Conservation (phyloP, 441 rosid species). For the Adansonia madagascariensis region DNA sequence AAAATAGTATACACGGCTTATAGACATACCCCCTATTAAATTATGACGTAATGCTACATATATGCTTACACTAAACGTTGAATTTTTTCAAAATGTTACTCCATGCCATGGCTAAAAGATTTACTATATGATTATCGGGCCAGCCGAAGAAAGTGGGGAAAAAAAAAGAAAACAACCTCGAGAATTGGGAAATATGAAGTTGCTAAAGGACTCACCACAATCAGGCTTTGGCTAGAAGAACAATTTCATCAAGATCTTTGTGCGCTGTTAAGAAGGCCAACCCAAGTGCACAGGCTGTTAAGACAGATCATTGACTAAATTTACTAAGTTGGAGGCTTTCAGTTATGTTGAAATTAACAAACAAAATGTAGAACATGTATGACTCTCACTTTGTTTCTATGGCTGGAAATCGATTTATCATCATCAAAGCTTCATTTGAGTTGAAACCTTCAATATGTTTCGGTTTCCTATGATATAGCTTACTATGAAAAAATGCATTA, state of each 20-base stretch:
- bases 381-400: slow-evolving; percentile 7
- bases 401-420: slow-evolving; percentile 4
- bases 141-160: background rate
- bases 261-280: slow-evolving; percentile 19
- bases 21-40: slow-evolving; percentile 20
- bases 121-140: slow-evolving; percentile 8
- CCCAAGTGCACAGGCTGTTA: background rate
- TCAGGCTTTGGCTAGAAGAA: background rate
- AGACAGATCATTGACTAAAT: background rate
- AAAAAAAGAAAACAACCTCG: background rate
- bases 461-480: background rate
- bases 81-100: background rate
- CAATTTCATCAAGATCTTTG: slow-evolving; percentile 2
- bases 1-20: slow-evolving; percentile 24
- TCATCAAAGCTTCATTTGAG: slow-evolving; percentile 5
- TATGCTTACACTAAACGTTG: background rate
- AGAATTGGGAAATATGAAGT: background rate
- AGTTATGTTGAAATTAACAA: background rate
- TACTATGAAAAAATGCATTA: background rate
- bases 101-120: slow-evolving; percentile 9
- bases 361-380: slow-evolving; percentile 1
- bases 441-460: background rate
- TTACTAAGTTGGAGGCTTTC: background rate
- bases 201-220: background rate
- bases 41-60: slow-evolving; percentile 18